Evolutionary conservation across 2,329 filamentous ascomycete species (phyloP).

Genomic region (Amesomyces nigricolor): DNA sequence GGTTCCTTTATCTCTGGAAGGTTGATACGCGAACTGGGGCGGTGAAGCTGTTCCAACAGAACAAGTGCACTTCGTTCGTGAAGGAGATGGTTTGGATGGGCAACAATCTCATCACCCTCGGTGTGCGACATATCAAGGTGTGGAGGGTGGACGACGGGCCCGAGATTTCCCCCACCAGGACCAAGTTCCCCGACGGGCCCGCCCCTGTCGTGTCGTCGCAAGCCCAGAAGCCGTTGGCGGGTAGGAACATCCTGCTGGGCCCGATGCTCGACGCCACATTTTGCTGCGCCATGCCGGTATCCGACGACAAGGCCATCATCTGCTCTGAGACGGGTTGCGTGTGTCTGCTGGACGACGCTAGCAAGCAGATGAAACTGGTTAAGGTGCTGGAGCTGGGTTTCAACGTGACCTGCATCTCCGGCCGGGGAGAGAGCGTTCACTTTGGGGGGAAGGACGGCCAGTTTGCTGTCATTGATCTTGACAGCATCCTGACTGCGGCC

Average conservation of each 20-base stretch:
- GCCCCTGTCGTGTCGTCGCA: constrained; percentile 29
- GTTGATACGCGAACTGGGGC: constrained; percentile 77
- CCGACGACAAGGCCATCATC: constrained; percentile 68
- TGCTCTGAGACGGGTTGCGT: constrained; percentile 85
- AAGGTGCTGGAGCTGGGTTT: constrained; percentile 64
- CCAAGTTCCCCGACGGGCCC: constrained; percentile 44
- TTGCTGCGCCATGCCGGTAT: constrained; percentile 66
- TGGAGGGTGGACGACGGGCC: constrained; percentile 74
- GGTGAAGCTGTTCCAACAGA: constrained; percentile 73
- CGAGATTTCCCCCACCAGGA: constrained; percentile 56
- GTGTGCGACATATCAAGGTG: constrained; percentile 85
- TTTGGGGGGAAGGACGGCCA: constrained; percentile 63
- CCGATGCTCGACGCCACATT: constrained; percentile 79
- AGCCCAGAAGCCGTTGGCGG: constrained; percentile 65
- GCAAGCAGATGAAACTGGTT: constrained; percentile 63
- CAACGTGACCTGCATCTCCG: constrained; percentile 59
- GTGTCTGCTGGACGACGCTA: constrained; percentile 77
- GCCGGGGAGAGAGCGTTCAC: constrained; percentile 55
- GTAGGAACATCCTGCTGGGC: constrained; percentile 82
- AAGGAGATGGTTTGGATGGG: constrained; percentile 90
- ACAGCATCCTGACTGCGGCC: constrained; percentile 41
- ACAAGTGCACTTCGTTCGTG: constrained; percentile 85
- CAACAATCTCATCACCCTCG: constrained; percentile 74
- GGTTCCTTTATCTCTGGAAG: constrained; percentile 87
- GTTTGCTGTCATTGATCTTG: constrained; percentile 49